Evolutionary conservation across 805 yeast genomes (phyloP), one percentile per base, ranked within the genome.

Genomic region (Spathaspora hagerdaliae): DNA sequence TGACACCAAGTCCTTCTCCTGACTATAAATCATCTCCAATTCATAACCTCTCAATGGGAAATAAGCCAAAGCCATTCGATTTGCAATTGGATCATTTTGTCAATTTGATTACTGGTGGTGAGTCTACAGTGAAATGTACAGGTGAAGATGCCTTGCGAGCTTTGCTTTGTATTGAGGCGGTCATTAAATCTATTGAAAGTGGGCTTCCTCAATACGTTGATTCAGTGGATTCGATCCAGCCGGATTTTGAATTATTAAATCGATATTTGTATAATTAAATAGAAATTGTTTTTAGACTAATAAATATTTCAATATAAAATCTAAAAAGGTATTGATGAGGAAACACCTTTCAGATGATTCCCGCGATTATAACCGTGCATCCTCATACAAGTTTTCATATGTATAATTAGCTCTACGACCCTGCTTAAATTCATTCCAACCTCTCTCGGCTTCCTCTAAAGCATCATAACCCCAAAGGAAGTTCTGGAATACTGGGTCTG

Each of bases 1-100:
- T 56, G 15, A 59, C 73, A 1, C 72, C 72, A 1, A 58, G 64
- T 2, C 57, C 67, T 2, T 65, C 71, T 6, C 64, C 59, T 13
- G 59, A 62, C 38, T 42, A 48, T 14, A 57, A 61, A 36, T 35
- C 56, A 27, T 29, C 32, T 29, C 62, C 64, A 41, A 52, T 58
- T 27, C 56, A 55, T 41, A 38, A 41, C 7, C 36, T 52, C 14
- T 24, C 27, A n/a, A 35, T 36, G 15, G 36, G 38, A 11, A 40
- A 40, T 19, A 43, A 43, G 24, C 42, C 42, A 12, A 43, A 43
- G 44, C 74, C 75, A 2, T 70, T 70, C 51, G 74, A 67, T 43
- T 56, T 61, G 24, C 75, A 70, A 46, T 52, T 70, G 41, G 61
- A 64, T 38, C 74, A 70, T 47, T 70, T 70, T 50, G 63, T 69